These are phyloP conservation scores for Tetrahymena malaccensis DNA, from an alignment of 73 alveolate species.

Conservation along the genomic window DNA sequence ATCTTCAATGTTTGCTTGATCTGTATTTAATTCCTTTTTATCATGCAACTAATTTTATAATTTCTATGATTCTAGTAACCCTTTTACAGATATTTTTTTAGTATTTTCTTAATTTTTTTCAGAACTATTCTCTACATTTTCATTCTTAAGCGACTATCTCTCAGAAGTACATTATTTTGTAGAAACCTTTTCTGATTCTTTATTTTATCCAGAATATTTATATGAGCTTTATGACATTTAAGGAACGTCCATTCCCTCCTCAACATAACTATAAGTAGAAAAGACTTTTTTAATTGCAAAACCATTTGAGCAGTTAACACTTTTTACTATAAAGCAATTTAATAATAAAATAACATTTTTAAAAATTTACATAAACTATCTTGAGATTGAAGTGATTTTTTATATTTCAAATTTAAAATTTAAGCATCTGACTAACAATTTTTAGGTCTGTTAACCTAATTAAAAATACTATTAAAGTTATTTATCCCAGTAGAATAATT, in stretches of 20 bases:
- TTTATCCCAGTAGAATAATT: not conserved
- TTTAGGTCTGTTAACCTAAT: not conserved
- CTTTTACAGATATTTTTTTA: not conserved
- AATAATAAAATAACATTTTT: not conserved
- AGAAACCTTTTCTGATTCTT: not conserved
- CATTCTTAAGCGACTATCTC: not conserved
- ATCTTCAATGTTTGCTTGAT: not conserved
- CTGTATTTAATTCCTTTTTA: not conserved
- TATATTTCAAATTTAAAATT: too few relatives aligned
- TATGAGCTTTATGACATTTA: not conserved
- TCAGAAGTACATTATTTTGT: not conserved
- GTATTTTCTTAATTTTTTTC: not conserved
- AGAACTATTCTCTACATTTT: not conserved
- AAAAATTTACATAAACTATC: not conserved
- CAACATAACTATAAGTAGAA: not conserved
- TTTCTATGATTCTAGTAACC: not conserved
- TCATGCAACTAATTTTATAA: not conserved
- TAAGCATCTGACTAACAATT: not conserved
- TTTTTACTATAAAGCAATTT: not conserved
- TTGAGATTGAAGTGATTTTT: not conserved
- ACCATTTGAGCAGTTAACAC: not conserved
- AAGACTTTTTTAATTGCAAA: not conserved
- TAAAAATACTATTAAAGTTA: not conserved
- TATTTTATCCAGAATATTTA: not conserved
- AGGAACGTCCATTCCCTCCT: not conserved